Base-by-base conservation (phyloP, 2,329 filamentous ascomycete species). In the Verticillium dahliae region DNA sequence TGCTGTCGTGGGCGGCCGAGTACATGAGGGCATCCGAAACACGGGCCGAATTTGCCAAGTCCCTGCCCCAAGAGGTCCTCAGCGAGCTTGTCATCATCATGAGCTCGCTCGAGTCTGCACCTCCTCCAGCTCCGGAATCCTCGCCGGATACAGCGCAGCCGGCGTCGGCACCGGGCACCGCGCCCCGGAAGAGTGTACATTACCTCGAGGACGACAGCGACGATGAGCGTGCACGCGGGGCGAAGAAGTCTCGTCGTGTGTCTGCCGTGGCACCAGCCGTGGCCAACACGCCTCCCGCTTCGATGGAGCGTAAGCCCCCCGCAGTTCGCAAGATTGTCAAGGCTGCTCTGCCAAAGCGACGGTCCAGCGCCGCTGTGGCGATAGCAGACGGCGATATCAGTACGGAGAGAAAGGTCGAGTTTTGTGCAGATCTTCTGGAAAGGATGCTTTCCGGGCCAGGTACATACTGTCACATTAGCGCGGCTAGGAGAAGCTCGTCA, bases 371-470 rank as follows among this genome's bases (percentile, higher is more conserved):
- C 33, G n/a, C 69, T 1, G 68, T 70, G 31, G 52, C 31, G 15
- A 45, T 73, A 9, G 58, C 34, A 18, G 64, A 62, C 7, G 59
- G 27, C 22, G 64, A 65, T 22, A 62, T 65, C 22, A 65, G 54
- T 37, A 63, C 63, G 2, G 60, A 62, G 41, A 61, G 59, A 31
- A 86, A 86, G 68, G 71, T 88, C 18, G 78, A 78, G 10, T 88
- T 85, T 68, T 88, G 85, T 66, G 73, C 80, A 2, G 83, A 87
- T 64, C 74, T 88, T 1, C 69, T 88, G 57, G 76, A 76, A 1
- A 78, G 85, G 35, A 88, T 88, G 85, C 74, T 87, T 0, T 85
- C 82, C 1, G 85, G 85, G 0, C 85, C 85, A 63, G 83, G 83
- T 85, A 75, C 70, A 71, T 22, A 15, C 22, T 15, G 34, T 33